Conservation (phyloP, 805 yeast genomes). For the Saccharomycopsis amapae region DNA sequence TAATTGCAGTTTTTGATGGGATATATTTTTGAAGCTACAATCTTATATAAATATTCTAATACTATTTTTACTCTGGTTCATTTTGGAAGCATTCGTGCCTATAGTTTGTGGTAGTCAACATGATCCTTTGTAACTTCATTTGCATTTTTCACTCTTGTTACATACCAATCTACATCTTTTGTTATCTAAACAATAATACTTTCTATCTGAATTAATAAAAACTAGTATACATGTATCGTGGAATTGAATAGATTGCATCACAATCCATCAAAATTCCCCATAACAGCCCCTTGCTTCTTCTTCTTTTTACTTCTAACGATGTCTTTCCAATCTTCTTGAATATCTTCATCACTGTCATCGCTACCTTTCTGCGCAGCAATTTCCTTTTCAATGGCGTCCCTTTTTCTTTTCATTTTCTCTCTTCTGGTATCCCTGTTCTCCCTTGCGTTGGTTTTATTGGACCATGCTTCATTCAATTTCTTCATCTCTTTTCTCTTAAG, state of each 20-base stretch:
- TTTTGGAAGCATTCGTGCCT: no score
- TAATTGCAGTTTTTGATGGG: no score
- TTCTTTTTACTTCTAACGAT: slow-evolving; percentile 59
- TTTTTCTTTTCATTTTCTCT: slow-evolving; percentile 57
- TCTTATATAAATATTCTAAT: no score
- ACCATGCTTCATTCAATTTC: slow-evolving; percentile 69
- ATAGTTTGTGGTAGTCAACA: no score
- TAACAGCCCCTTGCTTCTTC: slow-evolving; percentile 39
- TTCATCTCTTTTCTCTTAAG: slow-evolving; percentile 31
- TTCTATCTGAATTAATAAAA: no score
- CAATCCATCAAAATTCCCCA: slow-evolving; percentile 57
- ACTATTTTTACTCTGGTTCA: no score
- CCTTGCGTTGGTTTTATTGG: slow-evolving; percentile 55
- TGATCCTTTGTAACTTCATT: no score
- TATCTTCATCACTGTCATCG: slow-evolving; percentile 28
- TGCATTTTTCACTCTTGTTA: no score
- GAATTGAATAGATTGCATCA: slow-evolving; percentile 26
- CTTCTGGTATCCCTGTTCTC: slow-evolving; percentile 57
- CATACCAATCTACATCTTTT: no score
- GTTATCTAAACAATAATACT: no score
- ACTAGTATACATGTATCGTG: no score
- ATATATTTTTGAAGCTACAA: no score
- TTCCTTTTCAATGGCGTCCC: slow-evolving; percentile 59
- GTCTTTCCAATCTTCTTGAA: slow-evolving; percentile 82
- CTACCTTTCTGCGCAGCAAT: slow-evolving; percentile 33